Conservation (phyloP, 208 protist species). For the Trypanosoma theileri region DNA sequence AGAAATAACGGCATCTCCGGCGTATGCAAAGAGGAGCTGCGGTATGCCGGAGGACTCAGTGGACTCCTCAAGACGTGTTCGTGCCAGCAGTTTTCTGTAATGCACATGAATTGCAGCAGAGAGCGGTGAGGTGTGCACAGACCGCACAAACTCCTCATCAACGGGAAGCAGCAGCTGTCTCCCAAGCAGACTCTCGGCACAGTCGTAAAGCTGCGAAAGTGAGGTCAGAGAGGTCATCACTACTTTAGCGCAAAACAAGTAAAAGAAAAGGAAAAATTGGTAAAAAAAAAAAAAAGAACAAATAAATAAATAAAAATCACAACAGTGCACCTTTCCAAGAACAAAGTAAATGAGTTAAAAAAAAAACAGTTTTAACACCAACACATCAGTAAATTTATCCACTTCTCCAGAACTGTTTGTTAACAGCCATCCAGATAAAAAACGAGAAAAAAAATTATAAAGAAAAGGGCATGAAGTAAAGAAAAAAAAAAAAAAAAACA, state of each 20-base stretch:
- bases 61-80: not conserved
- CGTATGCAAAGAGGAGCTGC: slow-evolving; percentile 15
- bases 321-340: not conserved
- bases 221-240: slow-evolving; percentile 20
- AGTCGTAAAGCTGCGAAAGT: slow-evolving; percentile 15
- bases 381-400: too few relatives aligned
- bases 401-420: too few relatives aligned
- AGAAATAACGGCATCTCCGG: slow-evolving; percentile 22
- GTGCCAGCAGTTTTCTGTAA: not conserved
- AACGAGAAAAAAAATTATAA: too few relatives aligned
- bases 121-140: slow-evolving; percentile 7
- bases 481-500: too few relatives aligned
- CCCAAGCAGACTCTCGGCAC: slow-evolving; percentile 8
- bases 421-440: too few relatives aligned
- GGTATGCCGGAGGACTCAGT: slow-evolving; percentile 4
- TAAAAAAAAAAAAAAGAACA: slow-evolving; percentile 19
- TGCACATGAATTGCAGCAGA: not conserved
- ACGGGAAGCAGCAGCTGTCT: slow-evolving; percentile 14
- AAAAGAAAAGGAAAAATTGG: slow-evolving; percentile 20
- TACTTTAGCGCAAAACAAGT: not conserved
- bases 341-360: too few relatives aligned
- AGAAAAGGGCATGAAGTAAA: too few relatives aligned
- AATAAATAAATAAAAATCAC: slow-evolving; percentile 16
- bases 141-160: slow-evolving; percentile 32
- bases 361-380: too few relatives aligned